Conservation (phyloP, 306 rosid species). For the Cucumis melo region DNA sequence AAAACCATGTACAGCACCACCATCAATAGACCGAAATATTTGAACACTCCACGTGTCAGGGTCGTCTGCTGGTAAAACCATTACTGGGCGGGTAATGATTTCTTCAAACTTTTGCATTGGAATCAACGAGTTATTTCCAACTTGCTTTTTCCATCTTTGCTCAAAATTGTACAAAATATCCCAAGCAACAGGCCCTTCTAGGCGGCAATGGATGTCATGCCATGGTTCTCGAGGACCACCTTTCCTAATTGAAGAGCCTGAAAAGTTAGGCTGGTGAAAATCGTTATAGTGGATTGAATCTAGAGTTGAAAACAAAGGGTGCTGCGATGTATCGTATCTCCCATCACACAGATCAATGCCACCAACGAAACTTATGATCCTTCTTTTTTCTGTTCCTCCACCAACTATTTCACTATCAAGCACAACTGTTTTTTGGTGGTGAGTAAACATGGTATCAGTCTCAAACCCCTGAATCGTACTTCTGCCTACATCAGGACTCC, state of each 20-base stretch:
- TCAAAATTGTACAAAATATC: conserved; percentile 68
- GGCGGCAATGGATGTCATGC: conserved; percentile 80
- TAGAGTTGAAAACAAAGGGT: conserved; percentile 51
- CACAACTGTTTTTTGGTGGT: conserved; percentile 64
- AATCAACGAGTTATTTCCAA: conserved; percentile 23
- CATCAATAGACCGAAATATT: conserved; percentile 71
- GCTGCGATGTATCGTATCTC: conserved; percentile 58
- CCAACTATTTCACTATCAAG: conserved; percentile 29
- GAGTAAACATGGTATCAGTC: conserved; percentile 61
- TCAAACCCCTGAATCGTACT: conserved; percentile 48
- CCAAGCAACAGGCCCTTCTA: conserved; percentile 76
- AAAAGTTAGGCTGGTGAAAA: conserved; percentile 78
- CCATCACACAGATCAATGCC: conserved; percentile 89
- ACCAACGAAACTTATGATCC: conserved; percentile 52
- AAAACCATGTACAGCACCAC: conserved; percentile 61
- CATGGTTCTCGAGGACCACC: conserved; percentile 97
- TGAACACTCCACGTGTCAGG: conserved; percentile 61
- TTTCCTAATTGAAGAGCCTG: conserved; percentile 50
- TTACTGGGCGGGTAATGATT: conserved; percentile 14
- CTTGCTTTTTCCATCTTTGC: conserved; percentile 70
- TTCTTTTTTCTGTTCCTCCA: conserved; percentile 19
- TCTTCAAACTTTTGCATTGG: conserved; percentile 17
- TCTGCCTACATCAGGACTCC: conserved; percentile 53
- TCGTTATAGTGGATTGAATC: conserved; percentile 32
- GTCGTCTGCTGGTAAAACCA: conserved; percentile 9